Evolutionary conservation across 352 stramenopile genomes (phyloP).

Genomic region (Phytophthora podocarpi): DNA sequence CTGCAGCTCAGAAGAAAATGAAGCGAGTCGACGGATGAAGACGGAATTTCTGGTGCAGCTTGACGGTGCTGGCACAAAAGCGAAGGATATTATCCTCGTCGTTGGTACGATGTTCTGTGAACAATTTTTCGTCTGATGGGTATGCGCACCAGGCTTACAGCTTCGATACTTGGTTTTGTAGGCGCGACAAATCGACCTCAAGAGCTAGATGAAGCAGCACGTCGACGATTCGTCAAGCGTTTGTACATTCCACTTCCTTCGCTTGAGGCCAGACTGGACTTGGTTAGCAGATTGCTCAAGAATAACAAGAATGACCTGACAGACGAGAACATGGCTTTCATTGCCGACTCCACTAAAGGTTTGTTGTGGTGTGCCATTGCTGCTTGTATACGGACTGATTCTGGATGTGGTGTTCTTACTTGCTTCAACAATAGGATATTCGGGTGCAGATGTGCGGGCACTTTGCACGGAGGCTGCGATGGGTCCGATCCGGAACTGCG

Average conservation of each 20-base stretch:
- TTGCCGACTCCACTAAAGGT: slow-evolving; percentile 90
- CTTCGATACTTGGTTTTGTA: slow-evolving; percentile 15
- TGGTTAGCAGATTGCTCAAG: slow-evolving; percentile 92
- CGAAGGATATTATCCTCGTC: slow-evolving; percentile 91
- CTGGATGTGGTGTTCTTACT: background rate
- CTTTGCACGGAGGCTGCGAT: slow-evolving; percentile 98
- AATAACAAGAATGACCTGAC: slow-evolving; percentile 93
- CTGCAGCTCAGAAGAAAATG: slow-evolving; percentile 94
- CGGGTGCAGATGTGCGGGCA: slow-evolving; percentile 96
- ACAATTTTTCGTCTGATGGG: background rate
- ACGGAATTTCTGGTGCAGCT: slow-evolving; percentile 99
- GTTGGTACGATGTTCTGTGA: slow-evolving; percentile 50
- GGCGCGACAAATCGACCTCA: slow-evolving; percentile 97
- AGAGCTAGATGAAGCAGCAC: slow-evolving; percentile 97
- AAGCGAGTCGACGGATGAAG: slow-evolving; percentile 97
- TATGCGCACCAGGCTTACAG: background rate
- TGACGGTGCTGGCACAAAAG: slow-evolving; percentile 93
- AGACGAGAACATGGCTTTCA: slow-evolving; percentile 84
- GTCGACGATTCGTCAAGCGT: slow-evolving; percentile 96
- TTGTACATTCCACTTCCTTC: slow-evolving; percentile 98
- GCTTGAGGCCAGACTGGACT: slow-evolving; percentile 77
- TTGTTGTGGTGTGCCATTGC: background rate
- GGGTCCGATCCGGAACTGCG: slow-evolving; percentile 92
- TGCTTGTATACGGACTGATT: slow-evolving; percentile 9
- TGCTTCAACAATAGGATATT: slow-evolving; percentile 88